phyloP scores from a whole-genome alignment of 768 basidiomycete genomes.

The Kwoniella shandongensis region DNA sequence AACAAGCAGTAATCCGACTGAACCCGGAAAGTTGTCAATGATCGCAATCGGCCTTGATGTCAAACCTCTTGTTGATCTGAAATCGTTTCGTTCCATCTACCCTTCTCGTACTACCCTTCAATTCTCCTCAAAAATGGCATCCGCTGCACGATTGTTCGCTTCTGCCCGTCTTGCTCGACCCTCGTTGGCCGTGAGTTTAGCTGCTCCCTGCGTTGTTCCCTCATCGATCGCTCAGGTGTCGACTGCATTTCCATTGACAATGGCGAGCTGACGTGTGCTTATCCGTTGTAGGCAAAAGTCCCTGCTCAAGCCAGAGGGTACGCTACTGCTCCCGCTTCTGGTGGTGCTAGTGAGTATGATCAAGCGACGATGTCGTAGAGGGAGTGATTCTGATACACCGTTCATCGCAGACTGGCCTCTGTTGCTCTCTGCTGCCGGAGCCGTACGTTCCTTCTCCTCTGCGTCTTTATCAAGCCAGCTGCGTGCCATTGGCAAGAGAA shows the following conservation, averaged over 20 bases:
- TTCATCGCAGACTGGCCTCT: conserved; percentile 10
- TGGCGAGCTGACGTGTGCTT: too few relatives aligned
- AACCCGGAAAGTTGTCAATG: too few relatives aligned
- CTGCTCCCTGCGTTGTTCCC: background rate
- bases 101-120: background rate
- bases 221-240: too few relatives aligned
- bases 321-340: conserved; percentile 11
- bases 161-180: conserved; percentile 17
- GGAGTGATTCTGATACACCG: background rate
- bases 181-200: conserved; percentile 5
- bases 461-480: background rate
- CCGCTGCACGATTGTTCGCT: conserved; percentile 17
- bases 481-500: background rate
- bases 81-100: background rate
- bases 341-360: conserved; percentile 14
- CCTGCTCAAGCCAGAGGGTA: conserved; percentile 17
- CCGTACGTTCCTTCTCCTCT: background rate
- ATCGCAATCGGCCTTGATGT: too few relatives aligned
- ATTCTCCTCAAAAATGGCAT: conserved; percentile 11
- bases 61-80: too few relatives aligned
- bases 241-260: too few relatives aligned
- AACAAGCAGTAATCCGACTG: too few relatives aligned
- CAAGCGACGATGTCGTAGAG: background rate
- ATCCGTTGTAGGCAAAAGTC: conserved; percentile 15
- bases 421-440: conserved; percentile 21